Evolutionary conservation across 768 basidiomycete genomes (phyloP).

Genomic region (Lactarius tabidus): DNA sequence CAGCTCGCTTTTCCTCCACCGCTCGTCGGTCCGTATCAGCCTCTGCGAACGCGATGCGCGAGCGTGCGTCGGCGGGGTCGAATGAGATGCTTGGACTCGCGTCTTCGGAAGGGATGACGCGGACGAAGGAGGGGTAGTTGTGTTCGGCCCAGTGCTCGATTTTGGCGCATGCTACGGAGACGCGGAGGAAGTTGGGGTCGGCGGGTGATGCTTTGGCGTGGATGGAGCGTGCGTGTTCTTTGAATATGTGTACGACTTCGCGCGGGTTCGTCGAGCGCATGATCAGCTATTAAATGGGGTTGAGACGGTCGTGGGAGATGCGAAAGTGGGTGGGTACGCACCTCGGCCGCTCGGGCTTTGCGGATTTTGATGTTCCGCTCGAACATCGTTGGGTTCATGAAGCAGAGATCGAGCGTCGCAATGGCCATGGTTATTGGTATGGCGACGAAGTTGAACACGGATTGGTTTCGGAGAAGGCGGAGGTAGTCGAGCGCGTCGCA

Average conservation of each 20-base stretch:
- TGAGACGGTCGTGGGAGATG: not conserved
- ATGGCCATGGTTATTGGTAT: conserved; percentile 95
- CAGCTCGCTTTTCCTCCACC: conserved; percentile 40
- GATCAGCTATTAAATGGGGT: conserved; percentile 60
- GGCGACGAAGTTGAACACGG: conserved; percentile 92
- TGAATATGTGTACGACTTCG: conserved; percentile 87
- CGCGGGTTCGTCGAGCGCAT: conserved; percentile 89
- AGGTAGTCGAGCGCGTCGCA: conserved; percentile 89
- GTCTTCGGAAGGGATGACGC: conserved; percentile 26
- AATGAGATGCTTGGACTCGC: conserved; percentile 29
- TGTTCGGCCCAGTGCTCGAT: conserved; percentile 95
- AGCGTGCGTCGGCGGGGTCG: conserved; percentile 54
- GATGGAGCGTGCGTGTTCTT: conserved; percentile 73
- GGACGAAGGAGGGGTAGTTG: conserved; percentile 89
- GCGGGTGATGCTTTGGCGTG: conserved; percentile 73
- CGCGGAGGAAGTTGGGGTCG: conserved; percentile 82
- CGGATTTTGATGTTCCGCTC: conserved; percentile 91
- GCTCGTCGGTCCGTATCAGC: conserved; percentile 37
- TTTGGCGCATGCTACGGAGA: conserved; percentile 78
- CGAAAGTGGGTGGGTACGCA: conserved; percentile 36
- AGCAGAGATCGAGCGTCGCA: conserved; percentile 87
- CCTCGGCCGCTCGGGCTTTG: conserved; percentile 82
- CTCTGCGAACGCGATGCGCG: conserved; percentile 44
- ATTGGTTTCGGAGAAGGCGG: conserved; percentile 80
- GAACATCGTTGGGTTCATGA: conserved; percentile 89